Evolutionary conservation across 2,329 filamentous ascomycete genomes (phyloP).

Genomic region (Malbranchea cinnamomea): DNA sequence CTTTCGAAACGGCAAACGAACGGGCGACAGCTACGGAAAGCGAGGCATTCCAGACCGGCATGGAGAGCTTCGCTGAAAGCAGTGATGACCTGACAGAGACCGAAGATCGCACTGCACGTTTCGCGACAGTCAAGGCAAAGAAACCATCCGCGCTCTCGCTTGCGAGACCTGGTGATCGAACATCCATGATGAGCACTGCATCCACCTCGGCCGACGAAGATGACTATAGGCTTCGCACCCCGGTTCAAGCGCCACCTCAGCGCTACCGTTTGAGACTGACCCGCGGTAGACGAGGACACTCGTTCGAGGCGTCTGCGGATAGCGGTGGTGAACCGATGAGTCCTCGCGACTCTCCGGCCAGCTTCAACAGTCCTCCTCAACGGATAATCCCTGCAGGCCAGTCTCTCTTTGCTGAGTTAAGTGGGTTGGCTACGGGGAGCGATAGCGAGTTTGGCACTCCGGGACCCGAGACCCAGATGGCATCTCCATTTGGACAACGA

Average conservation of each 20-base stretch:
- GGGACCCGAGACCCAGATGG: constrained; percentile 18
- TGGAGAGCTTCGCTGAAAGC: constrained; percentile 54
- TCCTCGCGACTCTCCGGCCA: constrained; percentile 37
- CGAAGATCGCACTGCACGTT: constrained; percentile 39
- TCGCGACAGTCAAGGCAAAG: constrained; percentile 18
- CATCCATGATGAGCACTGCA: constrained; percentile 72
- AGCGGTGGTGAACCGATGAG: constrained; percentile 25
- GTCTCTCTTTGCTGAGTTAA: constrained; percentile 82
- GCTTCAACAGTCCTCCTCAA: constrained; percentile 32
- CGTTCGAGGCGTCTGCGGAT: constrained; percentile 29
- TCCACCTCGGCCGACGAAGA: constrained; percentile 72
- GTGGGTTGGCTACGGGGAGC: constrained; percentile 58
- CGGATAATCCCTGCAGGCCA: constrained; percentile 43
- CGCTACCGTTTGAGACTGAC: constrained; percentile 59
- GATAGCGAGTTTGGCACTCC: constrained; percentile 45
- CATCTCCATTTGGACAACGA: constrained; percentile 22
- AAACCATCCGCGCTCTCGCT: constrained; percentile 28
- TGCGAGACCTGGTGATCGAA: constrained; percentile 39
- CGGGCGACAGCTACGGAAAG: constrained; percentile 63
- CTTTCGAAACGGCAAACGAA: constrained; percentile 65
- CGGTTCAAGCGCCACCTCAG: constrained; percentile 45
- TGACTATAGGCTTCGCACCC: constrained; percentile 50
- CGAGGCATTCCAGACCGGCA: constrained; percentile 89
- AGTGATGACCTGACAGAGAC: constrained; percentile 79
- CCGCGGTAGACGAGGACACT: constrained; percentile 46